Percentiles rank a stretch among this genome's conserved stretches.
Evolutionary conservation across 2,329 filamentous ascomycete genomes (phyloP).

Genomic region (Fusarium subtropicale): DNA sequence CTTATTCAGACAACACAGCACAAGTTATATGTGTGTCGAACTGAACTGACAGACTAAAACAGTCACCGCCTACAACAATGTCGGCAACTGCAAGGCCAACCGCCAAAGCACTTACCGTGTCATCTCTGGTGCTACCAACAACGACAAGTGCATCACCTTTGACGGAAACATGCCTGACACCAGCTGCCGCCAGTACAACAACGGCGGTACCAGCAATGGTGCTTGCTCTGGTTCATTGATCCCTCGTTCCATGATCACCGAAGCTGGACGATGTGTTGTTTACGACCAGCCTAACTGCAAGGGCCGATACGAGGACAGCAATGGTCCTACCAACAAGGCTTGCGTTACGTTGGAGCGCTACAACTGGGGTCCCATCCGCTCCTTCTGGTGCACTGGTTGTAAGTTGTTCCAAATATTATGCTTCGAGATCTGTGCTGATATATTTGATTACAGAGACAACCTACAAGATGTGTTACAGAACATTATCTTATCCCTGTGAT

Average conservation of each 20-base stretch:
- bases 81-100: neutral
- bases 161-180: neutral
- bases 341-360: neutral
- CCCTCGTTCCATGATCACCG: neutral
- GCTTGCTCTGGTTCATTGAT: neutral
- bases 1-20: accelerated
- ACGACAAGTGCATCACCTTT: neutral
- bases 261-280: neutral
- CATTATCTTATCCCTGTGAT: neutral
- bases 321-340: neutral
- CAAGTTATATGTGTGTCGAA: accelerated
- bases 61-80: neutral
- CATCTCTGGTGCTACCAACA: neutral
- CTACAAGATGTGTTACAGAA: too few relatives aligned
- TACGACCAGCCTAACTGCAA: neutral
- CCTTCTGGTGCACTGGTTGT: neutral
- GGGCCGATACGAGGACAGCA: neutral
- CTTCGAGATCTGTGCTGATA: accelerated
- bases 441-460: neutral
- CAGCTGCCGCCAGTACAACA: neutral
- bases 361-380: neutral
- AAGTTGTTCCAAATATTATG: neutral
- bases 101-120: neutral
- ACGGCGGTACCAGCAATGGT: neutral
- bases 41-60: neutral